Evolutionary conservation across 495 filamentous ascomycete species (phyloP), one percentile per base, ranked within the genome.

Genomic region (Podospora bellae-mahoneyi): DNA sequence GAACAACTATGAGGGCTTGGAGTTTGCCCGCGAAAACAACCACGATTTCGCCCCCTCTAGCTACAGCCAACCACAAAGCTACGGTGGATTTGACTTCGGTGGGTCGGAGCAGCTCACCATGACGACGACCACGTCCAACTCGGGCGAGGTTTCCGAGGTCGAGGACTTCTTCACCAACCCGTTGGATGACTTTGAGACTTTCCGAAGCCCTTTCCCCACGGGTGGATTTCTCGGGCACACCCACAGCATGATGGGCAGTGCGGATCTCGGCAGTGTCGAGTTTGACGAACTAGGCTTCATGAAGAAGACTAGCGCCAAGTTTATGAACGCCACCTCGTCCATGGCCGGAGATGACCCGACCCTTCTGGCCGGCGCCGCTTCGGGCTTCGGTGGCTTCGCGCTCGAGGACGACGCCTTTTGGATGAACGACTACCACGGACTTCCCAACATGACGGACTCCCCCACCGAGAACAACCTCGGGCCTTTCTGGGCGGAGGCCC

Each of bases 141-240:
- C 90, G 2, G 90, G 90, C 34, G 90, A 92, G 68, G 86, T 90
- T 32, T 92, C 90, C 16, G 90, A 92, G 76, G 86, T 86, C 16
- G 90, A 91, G 64, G 91, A 93, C 61, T 83, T 84, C 72, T 72
- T 81, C 59, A 77, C 83, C n/a, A 84, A 82, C 67, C 82, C 84
- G 65, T 84, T 85, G 66, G 86, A 87, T 62, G 81, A 84, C 7
- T 85, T 82, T 32, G 81, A 87, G 69, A 80, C 75, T 15, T 87
- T 84, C 59, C 73, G 83, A 68, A 86, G 79, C 72, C 83, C 80
- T 62, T 81, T 82, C 0, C 81, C 88, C 18, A 77, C 69, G 63
- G 72, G 69, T 23, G 86, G 82, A 68, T 85, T 84, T 71, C 77
- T 86, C 18, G 81, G 83, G 62, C 78, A 86, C 66, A 76, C 85